Evolutionary conservation across 2,329 filamentous ascomycete genomes (phyloP), one percentile per base, ranked within the genome.

Genomic region (Pyrenochaeta sp.): DNA sequence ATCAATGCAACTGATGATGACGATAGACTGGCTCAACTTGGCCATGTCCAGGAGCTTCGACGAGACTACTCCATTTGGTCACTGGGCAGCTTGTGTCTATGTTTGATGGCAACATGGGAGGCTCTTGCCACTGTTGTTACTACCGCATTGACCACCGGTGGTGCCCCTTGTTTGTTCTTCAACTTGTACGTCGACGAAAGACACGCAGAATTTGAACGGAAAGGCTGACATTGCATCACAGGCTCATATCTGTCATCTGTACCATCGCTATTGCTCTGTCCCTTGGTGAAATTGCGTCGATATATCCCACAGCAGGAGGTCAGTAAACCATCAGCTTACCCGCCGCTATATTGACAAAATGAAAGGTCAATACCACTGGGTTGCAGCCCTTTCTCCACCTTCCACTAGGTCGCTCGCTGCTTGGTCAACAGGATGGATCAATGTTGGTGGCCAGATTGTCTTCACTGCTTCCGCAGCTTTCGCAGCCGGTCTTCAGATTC

Each of bases 241-340:
- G 74, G 35, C 59, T 78, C 3, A 64, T 76, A 3, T 70, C 74
- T 0, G 71, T 77, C 20, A 28, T 75, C 7, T 73, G 72, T 63
- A 85, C 87, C 53, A 66, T 86, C 51, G 88, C 85, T 63, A 83
- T 89, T 24, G 85, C 86, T n/a, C 72, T 80, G 4, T 87, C 84
- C 14, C 76, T 89, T 13, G 83, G 83, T 48, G 86, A 89, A 72
- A 86, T 89, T 60, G 88, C 85, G 41, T 86, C 82, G 50, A 82
- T 87, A 21, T 89, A 86, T 59, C 86, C 86, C n/a, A 89, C 85
- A 6, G 84, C 84, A 29, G 86, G 85, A 65, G 59, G 48, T 48
- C 84, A 35, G 87, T 28, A 40, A 41, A 20, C 31, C 19, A 31
- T 24, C 32, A 18, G 31, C 34, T 5, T 19, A 21, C 6, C n/a